Base-by-base conservation (phyloP, 2,329 filamentous ascomycete species). In the Stemphylium lycopersici region DNA sequence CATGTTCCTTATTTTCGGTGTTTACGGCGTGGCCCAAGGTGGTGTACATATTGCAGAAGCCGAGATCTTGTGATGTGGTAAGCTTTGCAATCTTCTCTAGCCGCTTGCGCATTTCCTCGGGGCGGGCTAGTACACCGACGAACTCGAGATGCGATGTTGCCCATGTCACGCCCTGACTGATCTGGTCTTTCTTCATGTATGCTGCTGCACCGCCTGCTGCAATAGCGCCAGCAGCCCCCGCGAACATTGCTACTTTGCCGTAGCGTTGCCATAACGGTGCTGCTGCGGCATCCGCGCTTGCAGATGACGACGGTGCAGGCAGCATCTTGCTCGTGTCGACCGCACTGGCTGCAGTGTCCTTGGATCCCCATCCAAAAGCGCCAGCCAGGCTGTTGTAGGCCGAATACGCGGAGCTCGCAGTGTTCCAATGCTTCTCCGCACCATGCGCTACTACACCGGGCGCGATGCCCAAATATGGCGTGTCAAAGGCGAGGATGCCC, bases 61-160 rank as follows among this genome's bases (percentile, higher is more conserved):
- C 90, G 12, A 97, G 82, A 11, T 81, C 82, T 12, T 90, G 82
- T 53, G 90, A 85, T 40, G 80, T 74, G 31, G 86, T 82, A 16
- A 93, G 78, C 54, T 82, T 80, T n/a, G 84, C 81, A 72, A 97
- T 81, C 56, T 80, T 83, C n/a, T 81, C 78, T 8, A 96, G 82
- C 29, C 95, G 86, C 68, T 86, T 84, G 63, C 87, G 87, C 61
- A 98, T 80, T 69, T 96, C 92, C 65, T 93, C 89, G 4, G 86
- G 87, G n/a, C 90, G 87, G 42, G 90, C 89, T 6, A 99, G 83
- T 68, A 91, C 96, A 2, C 92, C 91, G 1, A 98, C 90, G 68
- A 98, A 99, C 74, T 95, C 90, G 22, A 99, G 85, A 76, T 99
- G 95, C 32, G 90, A 95, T 13, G 89, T 86, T 12, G 90, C 90